Conservation (phyloP, 2,329 filamentous ascomycete genomes). For the Aotearoamyces nothofagi region DNA sequence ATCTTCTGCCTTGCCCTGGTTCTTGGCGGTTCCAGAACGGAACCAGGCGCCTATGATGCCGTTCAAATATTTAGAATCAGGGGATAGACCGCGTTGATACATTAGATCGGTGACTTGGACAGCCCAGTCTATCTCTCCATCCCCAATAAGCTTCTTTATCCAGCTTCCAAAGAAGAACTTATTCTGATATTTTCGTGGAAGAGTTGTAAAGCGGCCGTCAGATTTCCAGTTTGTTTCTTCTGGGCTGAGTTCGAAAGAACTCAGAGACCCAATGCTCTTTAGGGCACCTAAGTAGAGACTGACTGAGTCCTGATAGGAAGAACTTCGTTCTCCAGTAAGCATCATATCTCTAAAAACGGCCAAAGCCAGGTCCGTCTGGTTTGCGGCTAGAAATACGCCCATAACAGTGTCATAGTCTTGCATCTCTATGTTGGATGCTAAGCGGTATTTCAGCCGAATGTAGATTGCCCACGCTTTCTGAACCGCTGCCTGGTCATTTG, state of each 20-base stretch:
- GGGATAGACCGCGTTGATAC: slow-evolving; percentile 49
- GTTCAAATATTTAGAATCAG: slow-evolving; percentile 65
- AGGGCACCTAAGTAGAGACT: slow-evolving; percentile 7
- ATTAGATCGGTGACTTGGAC: slow-evolving; percentile 61
- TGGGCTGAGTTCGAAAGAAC: slow-evolving; percentile 8
- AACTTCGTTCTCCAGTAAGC: slow-evolving; percentile 17
- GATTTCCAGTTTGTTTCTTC: slow-evolving; percentile 21
- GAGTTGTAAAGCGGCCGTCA: slow-evolving; percentile 23
- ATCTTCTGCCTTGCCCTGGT: slow-evolving; percentile 46
- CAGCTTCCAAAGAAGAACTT: slow-evolving; percentile 79
- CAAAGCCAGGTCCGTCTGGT: slow-evolving; percentile 51
- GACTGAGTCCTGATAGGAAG: slow-evolving; percentile 10
- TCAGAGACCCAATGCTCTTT: slow-evolving; percentile 5
- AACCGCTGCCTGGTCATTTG: slow-evolving; percentile 31
- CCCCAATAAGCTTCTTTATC: slow-evolving; percentile 70
- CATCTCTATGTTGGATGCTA: slow-evolving; percentile 47
- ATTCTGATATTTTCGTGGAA: slow-evolving; percentile 43
- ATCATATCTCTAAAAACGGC: slow-evolving; percentile 85
- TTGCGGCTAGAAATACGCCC: slow-evolving; percentile 51
- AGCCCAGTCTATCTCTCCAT: slow-evolving; percentile 55
- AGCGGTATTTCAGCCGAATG: slow-evolving; percentile 41
- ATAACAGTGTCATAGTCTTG: slow-evolving; percentile 65
- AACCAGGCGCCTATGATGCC: slow-evolving; percentile 70
- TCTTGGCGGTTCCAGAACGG: slow-evolving; percentile 38
- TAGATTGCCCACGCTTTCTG: slow-evolving; percentile 54